phyloP scores from a whole-genome alignment of 1,284 basidiomycete species.

The Puccinia hordei region DNA sequence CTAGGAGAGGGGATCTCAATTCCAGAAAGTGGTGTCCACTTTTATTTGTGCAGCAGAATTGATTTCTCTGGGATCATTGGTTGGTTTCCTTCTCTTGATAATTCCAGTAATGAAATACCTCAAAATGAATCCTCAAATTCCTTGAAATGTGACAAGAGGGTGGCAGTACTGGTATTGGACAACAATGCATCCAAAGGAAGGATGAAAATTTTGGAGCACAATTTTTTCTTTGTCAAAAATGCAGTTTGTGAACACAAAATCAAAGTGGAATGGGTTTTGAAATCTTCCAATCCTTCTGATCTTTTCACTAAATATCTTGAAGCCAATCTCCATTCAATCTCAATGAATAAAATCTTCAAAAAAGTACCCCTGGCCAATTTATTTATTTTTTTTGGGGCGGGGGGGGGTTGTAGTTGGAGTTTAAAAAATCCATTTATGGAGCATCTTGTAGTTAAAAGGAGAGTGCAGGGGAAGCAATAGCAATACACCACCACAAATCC shows the following conservation, averaged over 20 bases:
- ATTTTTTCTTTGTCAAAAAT: constrained; percentile 19
- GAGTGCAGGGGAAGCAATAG: too few relatives aligned
- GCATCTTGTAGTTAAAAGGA: too few relatives aligned
- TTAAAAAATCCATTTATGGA: too few relatives aligned
- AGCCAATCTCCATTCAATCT: neutral
- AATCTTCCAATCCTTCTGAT: neutral
- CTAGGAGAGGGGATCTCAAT: neutral
- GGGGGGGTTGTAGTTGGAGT: too few relatives aligned
- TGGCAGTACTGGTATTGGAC: neutral
- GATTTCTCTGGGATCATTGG: neutral
- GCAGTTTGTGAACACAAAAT: constrained; percentile 1
- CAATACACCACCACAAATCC: too few relatives aligned
- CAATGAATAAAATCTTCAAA: neutral
- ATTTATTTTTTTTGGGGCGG: too few relatives aligned
- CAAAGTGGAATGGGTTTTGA: neutral
- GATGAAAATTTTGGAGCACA: neutral
- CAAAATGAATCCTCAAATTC: neutral
- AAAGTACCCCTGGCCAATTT: too few relatives aligned
- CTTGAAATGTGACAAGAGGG: constrained; percentile 1
- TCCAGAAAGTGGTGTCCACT: neutral
- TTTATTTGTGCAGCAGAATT: constrained; percentile 2
- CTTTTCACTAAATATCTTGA: neutral
- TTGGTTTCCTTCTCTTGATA: neutral
- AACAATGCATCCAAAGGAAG: constrained; percentile 1
- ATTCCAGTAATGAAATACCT: neutral